phyloP scores from a whole-genome alignment of 108 stramenopile species.

The Ochromonas danica region DNA sequence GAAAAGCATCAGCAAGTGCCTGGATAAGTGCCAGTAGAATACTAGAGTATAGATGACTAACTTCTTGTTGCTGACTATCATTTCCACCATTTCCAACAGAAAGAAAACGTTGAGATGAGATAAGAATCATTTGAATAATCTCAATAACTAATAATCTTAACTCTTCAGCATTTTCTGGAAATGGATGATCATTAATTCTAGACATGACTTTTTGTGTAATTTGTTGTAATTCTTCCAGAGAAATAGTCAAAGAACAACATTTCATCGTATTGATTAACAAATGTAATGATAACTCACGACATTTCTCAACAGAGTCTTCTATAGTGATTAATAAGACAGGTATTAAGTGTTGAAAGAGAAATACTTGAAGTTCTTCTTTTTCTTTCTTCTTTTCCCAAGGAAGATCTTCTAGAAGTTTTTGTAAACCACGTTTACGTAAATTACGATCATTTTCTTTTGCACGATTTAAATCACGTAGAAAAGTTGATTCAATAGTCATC shows the following conservation, averaged over 20 bases:
- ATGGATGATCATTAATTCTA: constrained; percentile 30
- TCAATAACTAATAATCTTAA: constrained; percentile 12
- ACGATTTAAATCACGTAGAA: constrained; percentile 29
- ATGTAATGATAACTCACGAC: constrained; percentile 19
- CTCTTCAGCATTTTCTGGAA: constrained; percentile 27
- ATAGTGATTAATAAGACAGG: not conserved
- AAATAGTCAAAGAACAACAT: not conserved
- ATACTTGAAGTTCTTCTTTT: not conserved
- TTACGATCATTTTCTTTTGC: constrained; percentile 8
- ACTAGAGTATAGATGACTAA: too few species aligned
- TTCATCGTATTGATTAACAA: not conserved
- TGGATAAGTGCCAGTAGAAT: not conserved
- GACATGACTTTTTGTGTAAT: not conserved
- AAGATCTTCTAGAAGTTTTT: constrained; percentile 22
- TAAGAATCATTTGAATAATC: too few species aligned
- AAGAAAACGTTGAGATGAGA: too few species aligned
- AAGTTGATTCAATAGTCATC: not conserved
- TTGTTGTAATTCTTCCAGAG: constrained; percentile 1
- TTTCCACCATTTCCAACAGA: too few species aligned
- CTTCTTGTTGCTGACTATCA: too few species aligned
- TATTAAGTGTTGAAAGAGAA: not conserved
- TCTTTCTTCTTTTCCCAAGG: constrained; percentile 10
- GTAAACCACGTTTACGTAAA: constrained; percentile 18
- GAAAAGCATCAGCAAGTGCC: constrained; percentile 26
- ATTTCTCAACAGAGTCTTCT: constrained; percentile 20